Evolutionary conservation across 2,329 filamentous ascomycete species (phyloP), one percentile per base, ranked within the genome.

Genomic region (Pseudopithomyces maydicus): DNA sequence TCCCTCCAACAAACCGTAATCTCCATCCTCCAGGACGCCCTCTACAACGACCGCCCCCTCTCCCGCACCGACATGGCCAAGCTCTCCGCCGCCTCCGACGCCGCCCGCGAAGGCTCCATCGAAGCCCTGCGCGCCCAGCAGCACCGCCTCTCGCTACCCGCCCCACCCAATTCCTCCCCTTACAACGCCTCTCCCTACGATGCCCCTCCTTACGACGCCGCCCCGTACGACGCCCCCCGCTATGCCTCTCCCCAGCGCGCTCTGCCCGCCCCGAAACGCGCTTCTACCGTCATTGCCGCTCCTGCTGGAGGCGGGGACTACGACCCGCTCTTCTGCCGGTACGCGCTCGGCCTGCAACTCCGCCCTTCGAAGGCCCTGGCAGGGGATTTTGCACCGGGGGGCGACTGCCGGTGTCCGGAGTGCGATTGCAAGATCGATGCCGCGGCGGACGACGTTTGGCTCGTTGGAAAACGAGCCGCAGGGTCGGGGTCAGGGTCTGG

Each of bases 1-100:
- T 62, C 70, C 11, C 72, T 79, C 17, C 77, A 80, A 54, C 76
- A 79, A 41, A 78, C 77, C 11, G 78, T 80, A 54, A 79, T 80
- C 57, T 68, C 67, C 33, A 73, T 80, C 45, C 71, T 80, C 15
- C 77, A 79, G 66, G 77, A 78, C 47, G 78, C 78, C n/a, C 65
- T 79, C 22, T 69, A 72, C 55, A 76, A 73, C 57, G 75, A 75
- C 39, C 75, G 77, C 15, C 69, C 71, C 29, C 68, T 79, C 15
- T 72, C 72, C 12, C 74, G 72, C 49, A 65, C 70, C 51, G 77
- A 79, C 59, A 73, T 77, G 62, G 66, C 72, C 8, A 77, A 74
- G 47, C 68, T 79, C 8, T 68, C 78, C 29, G 69, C 70, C 2
- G 78, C 78, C 35, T 77, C 78, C 12, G 71, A 79, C 47, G 63